These are phyloP conservation scores for Penicillium maclennaniae DNA, from an alignment of 495 filamentous ascomycete genomes.

Conservation along the genomic window DNA sequence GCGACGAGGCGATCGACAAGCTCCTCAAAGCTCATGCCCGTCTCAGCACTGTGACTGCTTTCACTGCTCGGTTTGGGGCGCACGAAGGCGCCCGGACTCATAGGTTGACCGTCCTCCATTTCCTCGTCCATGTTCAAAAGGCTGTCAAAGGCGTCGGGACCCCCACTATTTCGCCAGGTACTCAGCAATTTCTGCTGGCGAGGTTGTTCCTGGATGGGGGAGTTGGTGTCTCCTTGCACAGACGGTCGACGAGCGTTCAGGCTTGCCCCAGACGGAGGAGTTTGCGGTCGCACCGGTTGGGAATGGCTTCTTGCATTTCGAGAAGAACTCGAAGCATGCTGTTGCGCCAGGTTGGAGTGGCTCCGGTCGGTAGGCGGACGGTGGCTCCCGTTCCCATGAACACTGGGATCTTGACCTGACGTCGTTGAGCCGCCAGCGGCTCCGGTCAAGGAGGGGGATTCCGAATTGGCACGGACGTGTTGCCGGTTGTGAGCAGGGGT, in stretches of 20 bases:
- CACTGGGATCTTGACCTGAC: constrained; percentile 27
- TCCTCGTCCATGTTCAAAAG: constrained; percentile 49
- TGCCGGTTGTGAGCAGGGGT: constrained; percentile 28
- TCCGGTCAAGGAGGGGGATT: constrained; percentile 30
- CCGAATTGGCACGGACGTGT: constrained; percentile 38
- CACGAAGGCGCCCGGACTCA: constrained; percentile 32
- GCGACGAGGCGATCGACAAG: constrained; percentile 82
- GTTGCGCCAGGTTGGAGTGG: constrained; percentile 32
- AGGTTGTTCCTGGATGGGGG: constrained; percentile 28
- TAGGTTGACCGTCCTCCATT: constrained; percentile 31
- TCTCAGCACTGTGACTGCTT: constrained; percentile 34
- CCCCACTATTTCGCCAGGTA: constrained; percentile 41
- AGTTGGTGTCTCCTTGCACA: constrained; percentile 21
- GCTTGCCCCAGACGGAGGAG: constrained; percentile 35
- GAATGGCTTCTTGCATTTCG: constrained; percentile 47
- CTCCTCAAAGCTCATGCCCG: constrained; percentile 76
- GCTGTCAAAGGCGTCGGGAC: constrained; percentile 41
- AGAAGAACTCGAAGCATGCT: constrained; percentile 31
- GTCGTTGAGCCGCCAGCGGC: constrained; percentile 37
- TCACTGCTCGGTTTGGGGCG: constrained; percentile 33
- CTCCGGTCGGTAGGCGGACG: constrained; percentile 34
- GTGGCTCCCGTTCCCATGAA: constrained; percentile 38
- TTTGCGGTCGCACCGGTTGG: constrained; percentile 43
- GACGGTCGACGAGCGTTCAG: constrained; percentile 36
- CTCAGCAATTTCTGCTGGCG: constrained; percentile 35